Conservation (phyloP, 2,329 filamentous ascomycete genomes). For the Lecanosticta acicola region DNA sequence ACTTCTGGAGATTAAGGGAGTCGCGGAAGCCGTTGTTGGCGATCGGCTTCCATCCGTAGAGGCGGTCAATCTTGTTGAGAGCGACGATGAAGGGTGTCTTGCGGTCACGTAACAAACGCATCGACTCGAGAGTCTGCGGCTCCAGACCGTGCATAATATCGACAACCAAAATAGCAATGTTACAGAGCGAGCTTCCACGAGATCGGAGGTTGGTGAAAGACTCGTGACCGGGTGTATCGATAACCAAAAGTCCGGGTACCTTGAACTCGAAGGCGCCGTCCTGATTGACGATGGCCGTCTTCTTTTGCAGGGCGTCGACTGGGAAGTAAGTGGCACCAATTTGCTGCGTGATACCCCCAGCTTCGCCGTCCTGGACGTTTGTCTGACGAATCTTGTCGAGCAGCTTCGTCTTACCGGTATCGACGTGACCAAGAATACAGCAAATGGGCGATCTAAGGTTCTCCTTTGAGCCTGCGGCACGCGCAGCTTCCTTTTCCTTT, state of each 20-base stretch:
- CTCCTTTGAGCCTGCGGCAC: conserved; percentile 87
- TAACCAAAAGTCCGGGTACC: conserved; percentile 90
- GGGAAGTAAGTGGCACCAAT: conserved; percentile 99
- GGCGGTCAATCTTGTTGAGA: conserved; percentile 98
- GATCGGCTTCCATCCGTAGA: conserved; percentile 98
- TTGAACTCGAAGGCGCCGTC: conserved; percentile 93
- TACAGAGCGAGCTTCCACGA: conserved; percentile 94
- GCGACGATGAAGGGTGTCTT: conserved; percentile 98
- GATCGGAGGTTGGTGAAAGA: conserved; percentile 98
- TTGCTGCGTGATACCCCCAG: conserved; percentile 98
- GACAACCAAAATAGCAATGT: conserved; percentile 97
- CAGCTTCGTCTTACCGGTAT: conserved; percentile 99
- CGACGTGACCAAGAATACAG: conserved; percentile 99
- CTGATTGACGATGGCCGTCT: conserved; percentile 88
- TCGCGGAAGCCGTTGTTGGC: conserved; percentile 98
- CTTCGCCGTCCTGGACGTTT: conserved; percentile 98
- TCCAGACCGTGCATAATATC: conserved; percentile 99
- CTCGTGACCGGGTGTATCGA: conserved; percentile 99
- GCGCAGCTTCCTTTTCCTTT: conserved; percentile 82
- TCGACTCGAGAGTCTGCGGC: conserved; percentile 94
- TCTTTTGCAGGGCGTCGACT: conserved; percentile 82
- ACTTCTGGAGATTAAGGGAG: conserved; percentile 81
- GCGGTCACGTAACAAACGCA: conserved; percentile 84
- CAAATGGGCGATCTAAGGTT: conserved; percentile 96
- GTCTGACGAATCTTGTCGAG: conserved; percentile 98